Evolutionary conservation across 345 rosid species (phyloP).

Genomic region (Arabidopsis arenosa): DNA sequence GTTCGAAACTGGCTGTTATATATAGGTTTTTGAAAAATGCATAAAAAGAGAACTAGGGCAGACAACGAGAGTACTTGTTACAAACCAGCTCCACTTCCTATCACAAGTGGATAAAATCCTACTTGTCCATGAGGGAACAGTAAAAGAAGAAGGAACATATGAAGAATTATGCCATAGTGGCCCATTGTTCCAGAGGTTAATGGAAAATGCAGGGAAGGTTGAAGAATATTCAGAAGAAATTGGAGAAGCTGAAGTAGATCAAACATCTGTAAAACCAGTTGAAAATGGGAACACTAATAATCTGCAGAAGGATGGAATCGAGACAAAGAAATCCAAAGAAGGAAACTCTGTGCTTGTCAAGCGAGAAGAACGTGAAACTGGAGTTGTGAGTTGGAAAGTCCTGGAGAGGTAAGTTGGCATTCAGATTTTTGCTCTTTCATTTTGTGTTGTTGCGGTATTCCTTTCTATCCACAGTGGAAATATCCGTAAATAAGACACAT

Average conservation of each 20-base stretch:
- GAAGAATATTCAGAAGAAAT: slow-evolving; percentile 88
- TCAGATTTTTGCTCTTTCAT: neutral
- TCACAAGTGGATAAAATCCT: slow-evolving; percentile 94
- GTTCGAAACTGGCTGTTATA: slow-evolving; percentile 41
- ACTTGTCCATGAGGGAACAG: slow-evolving; percentile 87
- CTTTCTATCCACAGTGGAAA: neutral
- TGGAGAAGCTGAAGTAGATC: slow-evolving; percentile 60
- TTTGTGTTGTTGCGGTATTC: neutral
- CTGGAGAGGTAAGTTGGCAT: slow-evolving; percentile 61
- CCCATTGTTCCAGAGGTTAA: slow-evolving; percentile 74
- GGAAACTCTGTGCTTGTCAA: slow-evolving; percentile 91
- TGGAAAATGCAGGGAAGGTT: slow-evolving; percentile 99
- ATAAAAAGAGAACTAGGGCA: slow-evolving; percentile 77
- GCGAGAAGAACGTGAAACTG: slow-evolving; percentile 97
- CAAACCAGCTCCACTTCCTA: slow-evolving; percentile 97
- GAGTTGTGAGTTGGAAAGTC: slow-evolving; percentile 86
- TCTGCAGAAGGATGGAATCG: slow-evolving; percentile 48
- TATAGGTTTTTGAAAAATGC: slow-evolving; percentile 95
- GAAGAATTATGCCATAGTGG: slow-evolving; percentile 82
- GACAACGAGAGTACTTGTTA: slow-evolving; percentile 97
- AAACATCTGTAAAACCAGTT: slow-evolving; percentile 49
- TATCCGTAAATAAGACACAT: neutral
- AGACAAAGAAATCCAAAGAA: slow-evolving; percentile 57
- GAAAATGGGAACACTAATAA: slow-evolving; percentile 63
- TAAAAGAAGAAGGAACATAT: slow-evolving; percentile 97